Evolutionary conservation across 176 grass and related monocot species (phyloP), one percentile per base, ranked within the genome.

Genomic region (Urochloa ruziziensis): DNA sequence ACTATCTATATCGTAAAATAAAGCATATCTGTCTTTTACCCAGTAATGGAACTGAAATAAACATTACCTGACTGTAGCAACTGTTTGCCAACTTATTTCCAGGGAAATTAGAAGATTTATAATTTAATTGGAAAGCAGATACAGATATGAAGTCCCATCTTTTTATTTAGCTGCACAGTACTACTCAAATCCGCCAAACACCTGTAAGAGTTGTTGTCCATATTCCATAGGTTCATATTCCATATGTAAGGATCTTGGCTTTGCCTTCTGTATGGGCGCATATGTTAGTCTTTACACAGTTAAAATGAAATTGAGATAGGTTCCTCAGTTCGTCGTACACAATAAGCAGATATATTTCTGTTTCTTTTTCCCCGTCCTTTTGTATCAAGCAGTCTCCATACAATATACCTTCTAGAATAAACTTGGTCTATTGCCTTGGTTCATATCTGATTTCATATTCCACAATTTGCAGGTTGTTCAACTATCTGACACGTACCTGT

Each of bases 381-480:
- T 62, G 24, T 30, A 27, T 62, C 11, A 2, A 14, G 14, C 15
- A 34, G 34, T 64, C 29, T 64, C 28, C 15, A 14, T 64, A 24
- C 2, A 30, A 64, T 34, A 18, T 15, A 15, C 10, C 48, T 81
- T 70, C n/a, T 70, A 44, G 66, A 44, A 23, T 54, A 68, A 68
- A 60, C 54, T 36, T 77, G 9, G 34, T 13, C 43, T 44, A 47
- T 35, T 74, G 47, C 44, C 48, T 44, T 62, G 28, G 60, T 4
- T 62, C 14, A 16, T 46, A 21, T 21, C 56, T 78, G 25, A 83
- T 77, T 54, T 80, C 17, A 0, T 70, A 34, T 54, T 72, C 12
- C 42, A 32, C 61, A 34, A 46, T 59, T 87, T 75, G n/a, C 76
- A 82, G 89, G 64, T 80, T 51, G 2, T 62, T 32, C 24, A 70